phyloP scores from a whole-genome alignment of 163 green algal species.

The Trebouxia gelatinosa region DNA sequence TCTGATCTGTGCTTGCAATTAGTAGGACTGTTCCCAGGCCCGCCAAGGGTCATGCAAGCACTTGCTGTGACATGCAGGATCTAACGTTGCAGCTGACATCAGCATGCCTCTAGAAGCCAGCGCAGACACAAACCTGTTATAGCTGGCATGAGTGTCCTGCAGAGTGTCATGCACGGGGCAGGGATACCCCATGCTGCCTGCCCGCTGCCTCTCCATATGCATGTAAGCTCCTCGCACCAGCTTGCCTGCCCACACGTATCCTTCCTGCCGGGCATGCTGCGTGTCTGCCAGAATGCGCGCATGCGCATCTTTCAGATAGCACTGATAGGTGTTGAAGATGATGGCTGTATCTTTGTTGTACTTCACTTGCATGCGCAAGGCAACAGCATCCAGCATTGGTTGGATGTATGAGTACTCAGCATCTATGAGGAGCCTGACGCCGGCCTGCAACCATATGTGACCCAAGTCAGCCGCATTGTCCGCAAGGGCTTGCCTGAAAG shows the following conservation, averaged over 20 bases:
- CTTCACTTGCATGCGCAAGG: constrained; percentile 58
- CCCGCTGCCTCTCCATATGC: constrained; percentile 67
- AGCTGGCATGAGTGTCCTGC: constrained; percentile 75
- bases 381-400: constrained; percentile 74
- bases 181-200: constrained; percentile 52
- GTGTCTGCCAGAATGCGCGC: constrained; percentile 45
- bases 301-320: constrained; percentile 72
- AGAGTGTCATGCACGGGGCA: constrained; percentile 70
- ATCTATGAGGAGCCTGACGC: constrained; percentile 67
- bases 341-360: constrained; percentile 57
- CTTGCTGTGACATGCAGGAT: neutral
- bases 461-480: neutral
- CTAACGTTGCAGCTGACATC: neutral
- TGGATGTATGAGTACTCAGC: constrained; percentile 75
- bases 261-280: constrained; percentile 39
- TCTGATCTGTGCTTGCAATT: neutral
- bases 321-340: constrained; percentile 85
- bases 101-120: neutral
- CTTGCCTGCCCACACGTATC: constrained; percentile 69
- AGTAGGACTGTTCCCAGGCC: neutral
- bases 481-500: neutral
- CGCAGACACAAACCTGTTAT: constrained; percentile 54
- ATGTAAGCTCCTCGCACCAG: constrained; percentile 89
- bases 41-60: neutral
- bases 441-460: constrained; percentile 31